Conservation (phyloP, 768 basidiomycete genomes). For the Cubamyces lactineus region DNA sequence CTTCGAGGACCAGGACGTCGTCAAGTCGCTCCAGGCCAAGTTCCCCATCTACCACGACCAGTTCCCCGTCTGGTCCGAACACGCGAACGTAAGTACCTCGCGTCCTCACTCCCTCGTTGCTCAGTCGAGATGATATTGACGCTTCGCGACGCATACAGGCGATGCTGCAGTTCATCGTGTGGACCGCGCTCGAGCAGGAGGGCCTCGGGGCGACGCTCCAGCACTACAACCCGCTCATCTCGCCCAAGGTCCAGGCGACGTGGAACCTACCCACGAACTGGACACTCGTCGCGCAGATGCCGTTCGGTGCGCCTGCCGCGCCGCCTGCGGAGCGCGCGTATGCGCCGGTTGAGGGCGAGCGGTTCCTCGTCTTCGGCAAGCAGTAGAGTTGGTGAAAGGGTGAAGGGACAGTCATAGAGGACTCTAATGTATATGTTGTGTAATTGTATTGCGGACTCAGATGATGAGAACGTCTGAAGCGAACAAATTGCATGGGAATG, state of each 20-base stretch:
- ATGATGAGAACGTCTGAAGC: too few relatives aligned
- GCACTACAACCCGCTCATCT: conserved; percentile 32
- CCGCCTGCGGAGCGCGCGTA: conserved; percentile 24
- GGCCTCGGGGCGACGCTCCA: conserved; percentile 29
- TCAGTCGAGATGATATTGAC: conserved; percentile 1
- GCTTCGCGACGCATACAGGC: conserved; percentile 8
- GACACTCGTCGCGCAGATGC: conserved; percentile 27
- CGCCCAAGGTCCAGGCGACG: conserved; percentile 23
- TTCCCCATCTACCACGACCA: conserved; percentile 27
- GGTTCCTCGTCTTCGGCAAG: conserved; percentile 27
- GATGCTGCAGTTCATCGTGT: conserved; percentile 29
- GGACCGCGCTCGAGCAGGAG: conserved; percentile 30
- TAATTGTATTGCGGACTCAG: too few relatives aligned
- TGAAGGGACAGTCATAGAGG: too few relatives aligned
- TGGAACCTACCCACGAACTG: conserved; percentile 27
- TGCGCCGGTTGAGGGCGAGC: conserved; percentile 27
- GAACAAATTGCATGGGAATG: too few relatives aligned
- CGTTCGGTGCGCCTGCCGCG: conserved; percentile 26
- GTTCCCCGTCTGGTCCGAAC: conserved; percentile 29
- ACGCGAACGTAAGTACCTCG: conserved; percentile 17
- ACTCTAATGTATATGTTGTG: too few relatives aligned
- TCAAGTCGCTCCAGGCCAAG: conserved; percentile 25
- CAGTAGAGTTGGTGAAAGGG: background rate
- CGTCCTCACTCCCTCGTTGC: background rate
- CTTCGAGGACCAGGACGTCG: conserved; percentile 27